A percentile compares a stretch with the other conserved stretches of the same genome.
Evolutionary conservation across 139 green algal genomes (phyloP).

Genomic region (Astrephomene gubernaculifera): DNA sequence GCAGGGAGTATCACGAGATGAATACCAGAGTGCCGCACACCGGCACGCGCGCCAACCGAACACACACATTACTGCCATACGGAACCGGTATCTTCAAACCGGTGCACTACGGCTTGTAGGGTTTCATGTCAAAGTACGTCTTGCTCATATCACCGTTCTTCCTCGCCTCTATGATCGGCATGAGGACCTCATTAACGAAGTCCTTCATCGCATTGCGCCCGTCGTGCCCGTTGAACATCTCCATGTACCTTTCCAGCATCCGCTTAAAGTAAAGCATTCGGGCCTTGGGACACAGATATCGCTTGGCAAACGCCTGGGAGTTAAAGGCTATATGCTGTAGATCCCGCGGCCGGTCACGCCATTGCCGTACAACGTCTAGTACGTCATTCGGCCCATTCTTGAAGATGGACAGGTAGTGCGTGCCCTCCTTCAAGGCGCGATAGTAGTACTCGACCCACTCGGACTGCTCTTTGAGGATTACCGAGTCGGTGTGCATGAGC

Average conservation of each 20-base stretch:
- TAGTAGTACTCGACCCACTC: background rate
- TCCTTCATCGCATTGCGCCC: background rate
- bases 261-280: slow-evolving; percentile 22
- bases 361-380: background rate
- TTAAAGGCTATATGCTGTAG: background rate
- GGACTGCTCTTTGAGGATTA: background rate
- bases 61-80: too few relatives aligned
- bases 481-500: slow-evolving; percentile 12
- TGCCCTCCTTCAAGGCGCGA: background rate
- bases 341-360: background rate
- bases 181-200: background rate
- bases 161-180: background rate
- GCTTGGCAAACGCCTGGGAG: slow-evolving; percentile 2
- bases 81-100: background rate
- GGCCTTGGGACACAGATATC: background rate
- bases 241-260: background rate
- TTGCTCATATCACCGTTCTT: background rate
- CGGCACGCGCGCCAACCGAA: too few relatives aligned
- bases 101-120: background rate
- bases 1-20: too few relatives aligned
- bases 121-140: slow-evolving; percentile 1
- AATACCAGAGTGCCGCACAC: too few relatives aligned
- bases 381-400: slow-evolving; percentile 10
- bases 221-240: background rate
- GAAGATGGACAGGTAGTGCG: slow-evolving; percentile 29